Evolutionary conservation across 441 rosid genomes (phyloP), one percentile per base, ranked within the genome.

Genomic region (Aquilaria agallochum): DNA sequence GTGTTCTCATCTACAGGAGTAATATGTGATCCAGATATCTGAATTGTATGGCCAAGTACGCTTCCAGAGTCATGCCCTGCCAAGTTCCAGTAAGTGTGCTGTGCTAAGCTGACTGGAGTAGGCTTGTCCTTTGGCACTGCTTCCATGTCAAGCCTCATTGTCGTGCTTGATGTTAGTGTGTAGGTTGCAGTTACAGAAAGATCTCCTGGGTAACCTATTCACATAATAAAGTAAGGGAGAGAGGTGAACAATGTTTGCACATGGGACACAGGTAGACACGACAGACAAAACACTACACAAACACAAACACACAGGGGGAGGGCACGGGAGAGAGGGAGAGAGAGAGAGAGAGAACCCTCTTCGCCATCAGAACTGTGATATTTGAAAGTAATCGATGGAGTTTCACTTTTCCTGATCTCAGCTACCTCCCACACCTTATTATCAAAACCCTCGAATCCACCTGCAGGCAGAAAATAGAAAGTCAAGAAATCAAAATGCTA

Each of bases 71-170:
- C 64, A 66, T 93, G 97, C 32, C 97, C 98, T 0, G 84, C 84
- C 56, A 93, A 69, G 85, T 90, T 93, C 97, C 97, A 93, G 72
- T 93, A 93, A 31, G 96, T 90, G 68, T 93, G 98, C 62, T 93
- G 98, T 50, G 96, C 98, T 73, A 93, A 80, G 78, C 50, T 90
- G 51, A 90, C 77, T 8, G 90, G 98, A 69, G 97, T 88, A 31
- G 92, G 81, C 76, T 81, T 86, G 68, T 76, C 78, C 70, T 81
- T 83, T 0, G 95, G 76, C 61, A 87, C 76, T 15, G 95, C 98
- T 70, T 90, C 93, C 97, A 93, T 90, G 76, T 93, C 90, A 4
- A 93, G 90, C 71, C 89, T 85, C 91, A 93, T 65, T 2, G 91
- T 76, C 2, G 81, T 83, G 52, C 68, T 75, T 64, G 97, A 82